phyloP scores from a whole-genome alignment of 345 rosid species.

The Erodium maritimum region DNA sequence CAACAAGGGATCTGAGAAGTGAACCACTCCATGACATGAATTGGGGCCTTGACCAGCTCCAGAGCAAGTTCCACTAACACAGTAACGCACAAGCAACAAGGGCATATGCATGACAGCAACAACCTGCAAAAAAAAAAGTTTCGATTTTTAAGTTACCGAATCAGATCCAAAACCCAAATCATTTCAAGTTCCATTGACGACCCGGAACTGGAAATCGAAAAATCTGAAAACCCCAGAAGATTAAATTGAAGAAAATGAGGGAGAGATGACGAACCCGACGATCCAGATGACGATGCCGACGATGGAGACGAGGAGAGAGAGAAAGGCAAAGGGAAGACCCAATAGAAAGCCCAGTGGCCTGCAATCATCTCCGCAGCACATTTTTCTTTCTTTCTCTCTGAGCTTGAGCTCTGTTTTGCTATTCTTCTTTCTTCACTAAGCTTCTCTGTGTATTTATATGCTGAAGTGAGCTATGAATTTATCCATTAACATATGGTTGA shows the following conservation, averaged over 20 bases:
- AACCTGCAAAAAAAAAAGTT: constrained; percentile 26
- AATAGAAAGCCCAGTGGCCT: constrained; percentile 76
- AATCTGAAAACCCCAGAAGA: not conserved
- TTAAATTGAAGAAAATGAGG: not conserved
- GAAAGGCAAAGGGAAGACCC: constrained; percentile 81
- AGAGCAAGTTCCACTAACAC: constrained; percentile 50
- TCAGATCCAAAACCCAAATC: not conserved
- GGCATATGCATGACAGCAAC: constrained; percentile 50
- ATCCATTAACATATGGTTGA: too few species aligned
- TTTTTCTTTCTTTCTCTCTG: not conserved
- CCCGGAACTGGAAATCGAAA: not conserved
- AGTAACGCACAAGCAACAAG: constrained; percentile 64
- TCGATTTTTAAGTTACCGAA: not conserved
- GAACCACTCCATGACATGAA: constrained; percentile 59
- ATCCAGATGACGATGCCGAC: constrained; percentile 69
- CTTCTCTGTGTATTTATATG: too few species aligned
- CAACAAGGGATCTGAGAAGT: constrained; percentile 56
- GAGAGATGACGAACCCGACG: constrained; percentile 44
- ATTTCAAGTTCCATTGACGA: too few species aligned
- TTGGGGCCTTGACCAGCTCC: constrained; percentile 52
- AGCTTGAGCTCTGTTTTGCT: not conserved
- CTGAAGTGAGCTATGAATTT: not conserved
- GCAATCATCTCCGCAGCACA: constrained; percentile 59
- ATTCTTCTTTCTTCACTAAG: not conserved
- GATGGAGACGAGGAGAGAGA: constrained; percentile 61